phyloP scores from a whole-genome alignment of 345 rosid species.

The Physaria fendleri region DNA sequence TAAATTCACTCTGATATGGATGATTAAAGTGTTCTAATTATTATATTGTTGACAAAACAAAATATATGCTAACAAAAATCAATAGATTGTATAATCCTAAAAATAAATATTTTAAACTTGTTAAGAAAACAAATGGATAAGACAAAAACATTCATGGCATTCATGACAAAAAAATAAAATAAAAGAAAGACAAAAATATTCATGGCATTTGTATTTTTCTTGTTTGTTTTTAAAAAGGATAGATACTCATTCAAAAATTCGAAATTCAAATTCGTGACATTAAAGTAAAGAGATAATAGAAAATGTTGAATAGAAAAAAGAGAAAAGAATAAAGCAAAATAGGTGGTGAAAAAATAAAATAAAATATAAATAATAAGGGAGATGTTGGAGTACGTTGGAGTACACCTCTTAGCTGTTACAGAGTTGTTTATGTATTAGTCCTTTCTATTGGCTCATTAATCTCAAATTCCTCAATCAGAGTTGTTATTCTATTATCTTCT shows the following conservation, averaged over 20 bases:
- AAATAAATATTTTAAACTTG: background rate
- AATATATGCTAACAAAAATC: too few species aligned
- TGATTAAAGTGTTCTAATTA: too few species aligned
- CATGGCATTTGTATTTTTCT: background rate
- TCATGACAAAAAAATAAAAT: too few species aligned
- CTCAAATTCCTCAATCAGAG: conserved; percentile 17
- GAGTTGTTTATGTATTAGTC: conserved; percentile 5
- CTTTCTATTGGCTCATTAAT: background rate
- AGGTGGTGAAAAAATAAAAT: conserved; percentile 12
- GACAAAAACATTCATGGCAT: background rate
- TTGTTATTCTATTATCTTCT: background rate
- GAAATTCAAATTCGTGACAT: conserved; percentile 12
- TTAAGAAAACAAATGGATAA: background rate
- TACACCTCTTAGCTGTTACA: conserved; percentile 24
- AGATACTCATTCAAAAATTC: conserved; percentile 9
- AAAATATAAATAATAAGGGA: background rate
- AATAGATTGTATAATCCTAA: too few species aligned
- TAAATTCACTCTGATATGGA: too few species aligned
- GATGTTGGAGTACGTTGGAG: conserved; percentile 4
- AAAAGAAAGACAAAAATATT: too few species aligned
- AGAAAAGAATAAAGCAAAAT: background rate
- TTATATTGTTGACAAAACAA: too few species aligned
- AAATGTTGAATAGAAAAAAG: background rate
- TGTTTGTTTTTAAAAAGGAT: background rate
- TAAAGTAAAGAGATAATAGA: background rate